A percentile compares a stretch with the other conserved stretches of the same genome.
These are phyloP conservation scores for Ophiostoma triangulosporum DNA, from an alignment of 2,329 filamentous ascomycete species.

Conservation along the genomic window DNA sequence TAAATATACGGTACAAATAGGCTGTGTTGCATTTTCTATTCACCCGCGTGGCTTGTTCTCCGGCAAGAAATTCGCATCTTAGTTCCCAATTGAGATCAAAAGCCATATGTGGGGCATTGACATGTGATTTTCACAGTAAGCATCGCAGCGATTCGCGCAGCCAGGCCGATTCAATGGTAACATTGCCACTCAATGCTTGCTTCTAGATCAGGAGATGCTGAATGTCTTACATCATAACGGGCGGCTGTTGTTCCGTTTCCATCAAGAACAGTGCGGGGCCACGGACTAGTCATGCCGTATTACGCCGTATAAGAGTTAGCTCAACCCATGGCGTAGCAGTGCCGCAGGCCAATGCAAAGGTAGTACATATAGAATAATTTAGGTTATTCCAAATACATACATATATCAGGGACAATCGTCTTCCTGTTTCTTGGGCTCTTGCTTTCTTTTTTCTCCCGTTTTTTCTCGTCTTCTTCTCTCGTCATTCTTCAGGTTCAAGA, in stretches of 20 bases:
- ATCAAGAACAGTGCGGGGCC: background rate
- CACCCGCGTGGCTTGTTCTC: background rate
- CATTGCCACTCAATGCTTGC: too few relatives aligned
- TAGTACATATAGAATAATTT: too few relatives aligned
- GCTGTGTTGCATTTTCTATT: background rate
- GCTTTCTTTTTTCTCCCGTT: background rate
- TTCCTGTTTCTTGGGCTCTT: background rate
- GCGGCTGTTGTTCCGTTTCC: background rate
- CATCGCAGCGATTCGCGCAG: too few relatives aligned
- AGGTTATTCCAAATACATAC: background rate
- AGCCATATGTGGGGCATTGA: too few relatives aligned
- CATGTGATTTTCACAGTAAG: too few relatives aligned
- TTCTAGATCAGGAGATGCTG: background rate
- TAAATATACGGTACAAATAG: background rate
- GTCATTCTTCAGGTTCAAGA: background rate
- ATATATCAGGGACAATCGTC: background rate
- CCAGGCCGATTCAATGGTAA: too few relatives aligned
- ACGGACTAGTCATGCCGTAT: background rate
- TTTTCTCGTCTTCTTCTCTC: background rate
- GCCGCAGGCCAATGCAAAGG: too few relatives aligned
- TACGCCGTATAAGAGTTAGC: too few relatives aligned
- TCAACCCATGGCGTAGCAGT: too few relatives aligned
- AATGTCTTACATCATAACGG: background rate
- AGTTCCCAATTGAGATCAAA: too few relatives aligned
- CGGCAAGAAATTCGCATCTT: too few relatives aligned